Conservation (phyloP, 345 rosid genomes). For the Theobroma cacao region DNA sequence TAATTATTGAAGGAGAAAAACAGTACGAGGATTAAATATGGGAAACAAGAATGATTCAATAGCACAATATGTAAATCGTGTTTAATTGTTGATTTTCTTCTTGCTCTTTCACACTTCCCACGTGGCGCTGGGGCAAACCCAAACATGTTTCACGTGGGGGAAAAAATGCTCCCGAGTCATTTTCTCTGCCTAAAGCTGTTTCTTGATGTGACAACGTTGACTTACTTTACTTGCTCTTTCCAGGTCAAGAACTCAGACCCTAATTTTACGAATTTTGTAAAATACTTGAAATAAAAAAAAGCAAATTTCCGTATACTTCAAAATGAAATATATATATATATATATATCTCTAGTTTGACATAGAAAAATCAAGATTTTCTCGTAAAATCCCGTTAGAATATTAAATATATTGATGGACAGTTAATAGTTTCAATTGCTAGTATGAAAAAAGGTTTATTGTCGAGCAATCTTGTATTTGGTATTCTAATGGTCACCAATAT, state of each 20-base stretch:
- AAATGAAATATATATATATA: too few species aligned
- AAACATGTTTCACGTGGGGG: neutral
- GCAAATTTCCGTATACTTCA: too few species aligned
- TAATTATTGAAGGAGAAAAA: neutral
- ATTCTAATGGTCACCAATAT: too few species aligned
- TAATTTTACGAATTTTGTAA: too few species aligned
- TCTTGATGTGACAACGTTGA: neutral
- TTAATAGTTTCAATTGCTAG: too few species aligned
- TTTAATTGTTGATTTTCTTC: neutral
- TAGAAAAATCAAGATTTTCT: too few species aligned
- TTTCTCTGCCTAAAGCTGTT: neutral
- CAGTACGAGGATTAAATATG: neutral
- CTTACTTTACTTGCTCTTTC: neutral
- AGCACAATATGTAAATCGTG: neutral
- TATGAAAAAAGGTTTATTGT: too few species aligned
- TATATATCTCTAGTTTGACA: too few species aligned
- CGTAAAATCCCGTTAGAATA: too few species aligned
- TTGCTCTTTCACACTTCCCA: neutral
- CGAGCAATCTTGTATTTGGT: too few species aligned
- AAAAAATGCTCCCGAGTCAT: neutral
- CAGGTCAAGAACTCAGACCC: neutral
- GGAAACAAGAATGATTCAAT: neutral
- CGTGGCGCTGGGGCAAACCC: neutral
- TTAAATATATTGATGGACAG: too few species aligned
- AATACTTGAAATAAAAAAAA: too few species aligned